Percentiles rank a stretch among this genome's conserved stretches.
Conservation (phyloP, 768 basidiomycete species). For the Suillus sp. region DNA sequence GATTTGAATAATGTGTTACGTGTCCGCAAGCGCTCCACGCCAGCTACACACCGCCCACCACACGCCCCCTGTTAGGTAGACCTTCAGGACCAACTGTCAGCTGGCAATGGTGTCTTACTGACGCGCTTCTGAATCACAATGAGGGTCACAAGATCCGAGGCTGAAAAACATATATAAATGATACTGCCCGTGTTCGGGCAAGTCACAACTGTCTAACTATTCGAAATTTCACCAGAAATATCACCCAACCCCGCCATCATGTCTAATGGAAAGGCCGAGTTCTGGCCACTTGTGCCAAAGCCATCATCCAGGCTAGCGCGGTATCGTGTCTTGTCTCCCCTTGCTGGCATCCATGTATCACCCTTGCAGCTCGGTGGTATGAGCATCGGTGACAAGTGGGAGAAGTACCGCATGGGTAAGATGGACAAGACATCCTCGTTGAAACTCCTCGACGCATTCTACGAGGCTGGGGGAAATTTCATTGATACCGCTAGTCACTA, state of each 20-base stretch:
- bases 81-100: too few relatives aligned
- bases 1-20: too few relatives aligned
- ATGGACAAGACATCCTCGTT: slow-evolving; percentile 47
- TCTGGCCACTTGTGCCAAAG: slow-evolving; percentile 20
- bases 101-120: too few relatives aligned
- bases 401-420: slow-evolving; percentile 35
- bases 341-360: slow-evolving; percentile 49
- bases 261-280: background rate
- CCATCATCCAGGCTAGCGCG: slow-evolving; percentile 38
- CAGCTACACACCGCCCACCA: too few relatives aligned
- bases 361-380: slow-evolving; percentile 50
- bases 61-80: too few relatives aligned
- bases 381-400: slow-evolving; percentile 51
- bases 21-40: too few relatives aligned
- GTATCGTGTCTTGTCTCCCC: slow-evolving; percentile 42
- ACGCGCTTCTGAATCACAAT: too few relatives aligned
- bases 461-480: slow-evolving; percentile 49
- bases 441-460: slow-evolving; percentile 48
- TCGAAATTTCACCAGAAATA: background rate
- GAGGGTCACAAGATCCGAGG: background rate
- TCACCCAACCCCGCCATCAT: background rate
- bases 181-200: background rate
- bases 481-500: slow-evolving; percentile 52
- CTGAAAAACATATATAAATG: background rate
- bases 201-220: background rate